A percentile compares a stretch with the other conserved stretches of the same genome.
Evolutionary conservation across 2,329 filamentous ascomycete genomes (phyloP).

Genomic region (Thermothelomyces thermophilus): DNA sequence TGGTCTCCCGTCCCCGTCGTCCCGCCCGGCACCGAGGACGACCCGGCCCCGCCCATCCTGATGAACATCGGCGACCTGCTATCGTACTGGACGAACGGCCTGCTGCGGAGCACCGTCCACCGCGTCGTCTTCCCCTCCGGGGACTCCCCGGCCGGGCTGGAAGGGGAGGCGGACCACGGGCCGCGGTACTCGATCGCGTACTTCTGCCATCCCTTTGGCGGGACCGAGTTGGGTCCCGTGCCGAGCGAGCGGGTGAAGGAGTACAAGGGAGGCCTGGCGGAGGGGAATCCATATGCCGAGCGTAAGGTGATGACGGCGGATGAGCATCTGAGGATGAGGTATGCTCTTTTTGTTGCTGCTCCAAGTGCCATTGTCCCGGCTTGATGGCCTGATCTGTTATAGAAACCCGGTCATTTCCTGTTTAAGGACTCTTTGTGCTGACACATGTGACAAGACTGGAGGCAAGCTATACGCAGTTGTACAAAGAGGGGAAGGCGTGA

Average conservation of each 20-base stretch:
- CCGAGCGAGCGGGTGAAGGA: slow-evolving; percentile 51
- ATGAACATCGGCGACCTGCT: slow-evolving; percentile 66
- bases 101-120: slow-evolving; percentile 83
- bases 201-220: slow-evolving; percentile 58
- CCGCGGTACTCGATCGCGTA: slow-evolving; percentile 61
- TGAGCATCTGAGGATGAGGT: slow-evolving; percentile 56
- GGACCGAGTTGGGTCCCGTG: slow-evolving; percentile 48
- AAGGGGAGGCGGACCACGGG: slow-evolving; percentile 40
- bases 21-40: slow-evolving; percentile 52
- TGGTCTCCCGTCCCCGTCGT: slow-evolving; percentile 63
- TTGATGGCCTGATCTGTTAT: too few relatives aligned
- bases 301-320: slow-evolving; percentile 55
- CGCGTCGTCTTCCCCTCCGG: slow-evolving; percentile 63
- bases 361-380: neutral
- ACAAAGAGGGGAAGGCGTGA: slow-evolving; percentile 34
- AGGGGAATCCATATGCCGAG: slow-evolving; percentile 43
- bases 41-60: slow-evolving; percentile 66
- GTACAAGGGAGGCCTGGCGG: slow-evolving; percentile 30
- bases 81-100: slow-evolving; percentile 83
- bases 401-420: too few relatives aligned
- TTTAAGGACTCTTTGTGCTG: neutral
- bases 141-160: slow-evolving; percentile 21
- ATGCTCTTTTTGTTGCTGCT: slow-evolving; percentile 1
- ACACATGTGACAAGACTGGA: slow-evolving; percentile 32
- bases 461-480: slow-evolving; percentile 52